phyloP scores from a whole-genome alignment of 2,329 filamentous ascomycete genomes.

The Phialemonium atrogriseum region DNA sequence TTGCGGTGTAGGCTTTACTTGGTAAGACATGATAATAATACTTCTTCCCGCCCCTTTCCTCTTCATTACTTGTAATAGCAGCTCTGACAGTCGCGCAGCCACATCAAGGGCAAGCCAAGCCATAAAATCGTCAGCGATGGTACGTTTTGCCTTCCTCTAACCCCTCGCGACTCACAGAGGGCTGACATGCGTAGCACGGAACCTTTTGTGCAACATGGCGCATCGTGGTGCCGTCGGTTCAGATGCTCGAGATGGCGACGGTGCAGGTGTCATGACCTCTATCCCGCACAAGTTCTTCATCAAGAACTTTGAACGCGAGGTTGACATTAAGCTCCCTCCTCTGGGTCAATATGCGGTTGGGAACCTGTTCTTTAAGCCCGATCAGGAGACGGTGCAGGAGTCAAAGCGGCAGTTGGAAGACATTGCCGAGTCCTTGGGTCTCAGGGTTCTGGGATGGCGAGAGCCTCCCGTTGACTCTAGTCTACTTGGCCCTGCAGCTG shows the following conservation, averaged over 20 bases:
- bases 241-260: constrained; percentile 94
- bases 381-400: constrained; percentile 79
- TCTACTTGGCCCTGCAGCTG: constrained; percentile 87
- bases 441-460: constrained; percentile 93
- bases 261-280: constrained; percentile 98
- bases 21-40: too few relatives aligned
- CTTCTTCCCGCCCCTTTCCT: too few relatives aligned
- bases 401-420: constrained; percentile 92
- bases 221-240: constrained; percentile 97
- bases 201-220: constrained; percentile 99
- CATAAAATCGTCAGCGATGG: constrained; percentile 99
- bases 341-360: constrained; percentile 92
- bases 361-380: constrained; percentile 98
- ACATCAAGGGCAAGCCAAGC: constrained; percentile 94
- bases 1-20: constrained; percentile 97
- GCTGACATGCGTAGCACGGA: constrained; percentile 54
- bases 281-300: constrained; percentile 98
- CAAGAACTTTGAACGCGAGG: constrained; percentile 94
- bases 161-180: background rate
- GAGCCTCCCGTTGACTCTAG: constrained; percentile 90
- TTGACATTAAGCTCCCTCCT: constrained; percentile 77
- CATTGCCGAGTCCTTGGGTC: constrained; percentile 76
- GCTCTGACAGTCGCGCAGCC: constrained; percentile 40
- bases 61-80: background rate
- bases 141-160: too few relatives aligned